Base-by-base conservation (phyloP, 805 yeast genomes). In the Sporopachydermia quercuum region DNA sequence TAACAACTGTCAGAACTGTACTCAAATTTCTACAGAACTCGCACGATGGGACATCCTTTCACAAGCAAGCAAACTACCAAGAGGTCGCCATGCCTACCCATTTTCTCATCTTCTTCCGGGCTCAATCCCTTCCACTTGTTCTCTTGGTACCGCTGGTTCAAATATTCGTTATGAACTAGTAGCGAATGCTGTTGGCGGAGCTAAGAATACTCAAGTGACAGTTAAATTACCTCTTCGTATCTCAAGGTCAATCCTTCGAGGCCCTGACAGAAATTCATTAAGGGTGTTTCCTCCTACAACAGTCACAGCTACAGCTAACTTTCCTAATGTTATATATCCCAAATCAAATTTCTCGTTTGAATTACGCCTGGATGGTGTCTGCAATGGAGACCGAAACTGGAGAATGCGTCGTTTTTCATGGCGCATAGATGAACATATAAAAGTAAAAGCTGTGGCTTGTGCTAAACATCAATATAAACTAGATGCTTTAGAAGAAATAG, bases 281-380 rank as follows among this genome's bases (percentile, higher is more conserved):
- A 70, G 99, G 44, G 83, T 91, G 1, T 91, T 91, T 58, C 98
- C 98, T 1, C 97, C 99, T 4, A 89, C 97, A 0, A 82, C 80
- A 35, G 78, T 91, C 30, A 78, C 85, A 2, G 93, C 95, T 4
- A 74, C 80, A 18, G 91, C 94, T 5, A 80, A 78, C 13, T 63
- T 91, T 38, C 98, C 98, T 2, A 81, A 81, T 46, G 94, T 86
- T 13, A 70, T 83, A 19, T 83, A 83, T 56, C 97, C 97, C 8
- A 78, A 82, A 54, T 79, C 95, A 0, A 67, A 78, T 1, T 84
- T 91, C 52, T 80, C 91, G 0, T 67, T 89, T 16, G 96, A 86
- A 52, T 63, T 91, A 51, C 74, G 77, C 47, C 60, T 91, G 50
- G 94, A 85, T 49, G 81, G 85, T 42, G 71, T 82, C 4, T 57